Evolutionary conservation across 805 yeast genomes (phyloP).

Genomic region (Jamesozyma piceae): DNA sequence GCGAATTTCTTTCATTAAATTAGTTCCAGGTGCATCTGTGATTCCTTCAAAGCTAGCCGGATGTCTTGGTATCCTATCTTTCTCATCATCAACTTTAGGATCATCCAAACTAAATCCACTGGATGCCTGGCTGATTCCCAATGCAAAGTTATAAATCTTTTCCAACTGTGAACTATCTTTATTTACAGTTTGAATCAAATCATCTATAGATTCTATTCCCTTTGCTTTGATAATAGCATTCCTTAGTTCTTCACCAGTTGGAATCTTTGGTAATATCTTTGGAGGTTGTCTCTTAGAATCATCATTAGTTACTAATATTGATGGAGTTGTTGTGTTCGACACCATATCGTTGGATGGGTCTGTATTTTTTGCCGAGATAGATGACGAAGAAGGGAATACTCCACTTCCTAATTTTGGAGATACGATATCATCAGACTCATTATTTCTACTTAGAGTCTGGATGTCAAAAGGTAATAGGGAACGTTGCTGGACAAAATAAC

Average conservation of each 20-base stretch:
- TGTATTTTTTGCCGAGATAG: background rate
- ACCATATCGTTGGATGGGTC: background rate
- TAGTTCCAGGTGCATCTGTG: background rate
- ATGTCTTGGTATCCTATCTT: background rate
- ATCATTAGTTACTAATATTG: background rate
- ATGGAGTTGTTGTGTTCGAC: background rate
- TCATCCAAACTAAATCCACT: background rate
- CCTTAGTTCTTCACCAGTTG: slow-evolving; percentile 40
- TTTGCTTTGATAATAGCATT: slow-evolving; percentile 60
- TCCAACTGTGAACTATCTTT: slow-evolving; percentile 44
- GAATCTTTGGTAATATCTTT: slow-evolving; percentile 30
- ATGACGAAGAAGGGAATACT: background rate
- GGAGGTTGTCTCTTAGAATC: slow-evolving; percentile 1
- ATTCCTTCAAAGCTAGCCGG: background rate
- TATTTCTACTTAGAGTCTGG: background rate
- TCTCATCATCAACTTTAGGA: background rate
- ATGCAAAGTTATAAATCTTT: slow-evolving; percentile 34
- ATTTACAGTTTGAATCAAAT: slow-evolving; percentile 56
- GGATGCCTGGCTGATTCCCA: background rate
- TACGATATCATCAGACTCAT: background rate
- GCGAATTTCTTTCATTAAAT: background rate
- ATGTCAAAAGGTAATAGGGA: background rate
- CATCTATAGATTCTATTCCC: slow-evolving; percentile 62
- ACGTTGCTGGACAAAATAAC: slow-evolving; percentile 65
- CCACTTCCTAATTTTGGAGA: background rate